These are phyloP conservation scores for Kwoniella dendrophila DNA, from an alignment of 768 basidiomycete species.

Conservation along the genomic window DNA sequence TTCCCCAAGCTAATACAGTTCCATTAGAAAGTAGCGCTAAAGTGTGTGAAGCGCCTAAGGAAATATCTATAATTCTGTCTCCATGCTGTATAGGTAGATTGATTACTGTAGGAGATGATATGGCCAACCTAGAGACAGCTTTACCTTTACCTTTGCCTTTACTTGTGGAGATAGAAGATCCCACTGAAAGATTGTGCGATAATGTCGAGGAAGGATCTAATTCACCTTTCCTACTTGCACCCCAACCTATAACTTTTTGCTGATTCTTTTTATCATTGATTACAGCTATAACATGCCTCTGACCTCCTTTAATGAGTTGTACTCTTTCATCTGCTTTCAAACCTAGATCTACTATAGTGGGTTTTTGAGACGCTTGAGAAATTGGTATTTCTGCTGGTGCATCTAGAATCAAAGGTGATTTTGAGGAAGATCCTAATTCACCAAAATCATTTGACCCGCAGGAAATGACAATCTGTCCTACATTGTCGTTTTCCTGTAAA, in stretches of 20 bases:
- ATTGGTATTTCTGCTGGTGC: constrained; percentile 11
- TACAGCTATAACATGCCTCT: constrained; percentile 69
- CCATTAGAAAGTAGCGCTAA: constrained; percentile 61
- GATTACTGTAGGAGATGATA: constrained; percentile 56
- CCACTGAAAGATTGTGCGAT: background rate
- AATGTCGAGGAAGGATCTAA: constrained; percentile 61
- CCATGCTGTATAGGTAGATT: constrained; percentile 59
- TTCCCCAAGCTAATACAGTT: constrained; percentile 64
- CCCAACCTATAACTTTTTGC: constrained; percentile 71
- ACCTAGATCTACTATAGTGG: constrained; percentile 39
- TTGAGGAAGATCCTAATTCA: constrained; percentile 62
- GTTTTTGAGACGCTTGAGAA: constrained; percentile 20
- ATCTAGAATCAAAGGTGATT: background rate
- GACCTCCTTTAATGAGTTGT: constrained; percentile 65
- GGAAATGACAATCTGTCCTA: constrained; percentile 62
- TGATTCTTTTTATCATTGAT: constrained; percentile 35
- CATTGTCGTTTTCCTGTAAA: constrained; percentile 54
- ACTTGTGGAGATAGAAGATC: background rate
- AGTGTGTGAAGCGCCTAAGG: constrained; percentile 64
- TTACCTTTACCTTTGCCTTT: constrained; percentile 37
- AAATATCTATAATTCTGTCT: constrained; percentile 47
- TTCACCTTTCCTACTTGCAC: constrained; percentile 80
- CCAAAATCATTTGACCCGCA: constrained; percentile 87
- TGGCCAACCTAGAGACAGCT: constrained; percentile 13
- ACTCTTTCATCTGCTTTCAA: constrained; percentile 52